These are phyloP conservation scores for Rhizophora mangle DNA, from an alignment of 345 rosid genomes.

Conservation along the genomic window DNA sequence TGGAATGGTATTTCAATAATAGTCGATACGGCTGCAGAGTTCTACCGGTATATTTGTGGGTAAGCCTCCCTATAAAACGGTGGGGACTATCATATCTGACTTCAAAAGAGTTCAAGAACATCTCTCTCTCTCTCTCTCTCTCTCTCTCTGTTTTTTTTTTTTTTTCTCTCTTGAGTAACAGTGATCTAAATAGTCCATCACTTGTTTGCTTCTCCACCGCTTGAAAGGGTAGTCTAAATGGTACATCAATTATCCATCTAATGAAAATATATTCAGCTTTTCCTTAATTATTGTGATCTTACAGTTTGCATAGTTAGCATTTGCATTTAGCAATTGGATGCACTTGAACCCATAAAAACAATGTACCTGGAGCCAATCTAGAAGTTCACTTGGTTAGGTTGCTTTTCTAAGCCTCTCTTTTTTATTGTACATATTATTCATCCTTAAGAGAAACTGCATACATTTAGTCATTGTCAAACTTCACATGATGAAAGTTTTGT, in stretches of 20 bases:
- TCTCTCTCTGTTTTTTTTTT: neutral
- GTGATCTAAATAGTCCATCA: constrained; percentile 16
- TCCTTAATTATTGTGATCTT: constrained; percentile 2
- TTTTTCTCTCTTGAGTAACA: neutral
- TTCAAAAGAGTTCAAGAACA: constrained; percentile 22
- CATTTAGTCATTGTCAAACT: too few relatives aligned
- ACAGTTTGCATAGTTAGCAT: neutral
- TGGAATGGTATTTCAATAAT: neutral
- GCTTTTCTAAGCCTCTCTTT: too few relatives aligned
- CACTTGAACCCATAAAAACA: constrained; percentile 5
- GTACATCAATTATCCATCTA: neutral
- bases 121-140: neutral
- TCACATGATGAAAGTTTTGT: too few relatives aligned
- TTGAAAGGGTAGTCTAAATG: constrained; percentile 8
- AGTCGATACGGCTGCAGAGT: neutral
- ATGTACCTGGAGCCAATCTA: neutral
- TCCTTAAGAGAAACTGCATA: too few relatives aligned
- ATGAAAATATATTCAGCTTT: constrained; percentile 14
- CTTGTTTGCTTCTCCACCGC: constrained; percentile 19
- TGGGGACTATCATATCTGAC: constrained; percentile 12
- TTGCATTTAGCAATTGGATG: constrained; percentile 13
- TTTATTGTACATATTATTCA: too few relatives aligned
- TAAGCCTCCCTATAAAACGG: constrained; percentile 12
- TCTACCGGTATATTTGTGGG: constrained; percentile 8
- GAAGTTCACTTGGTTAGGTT: neutral